Base-by-base conservation (phyloP, 148 eudicot genomes). In the Persicaria maculosa region DNA sequence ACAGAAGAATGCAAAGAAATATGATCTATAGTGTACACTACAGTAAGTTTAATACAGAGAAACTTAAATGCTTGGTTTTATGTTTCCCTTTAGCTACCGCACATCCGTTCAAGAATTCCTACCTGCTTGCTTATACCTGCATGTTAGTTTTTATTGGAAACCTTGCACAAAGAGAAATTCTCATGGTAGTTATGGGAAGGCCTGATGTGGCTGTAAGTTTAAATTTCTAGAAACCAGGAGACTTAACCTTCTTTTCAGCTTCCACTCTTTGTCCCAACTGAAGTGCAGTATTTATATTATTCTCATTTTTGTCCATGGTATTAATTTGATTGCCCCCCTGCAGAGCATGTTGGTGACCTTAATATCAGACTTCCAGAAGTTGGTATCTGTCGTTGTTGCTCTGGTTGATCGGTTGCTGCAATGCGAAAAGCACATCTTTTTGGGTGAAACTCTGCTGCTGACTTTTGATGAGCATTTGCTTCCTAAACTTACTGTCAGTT, bases 361-460 rank as follows among this genome's bases (percentile, higher is more conserved):
- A 83, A 77, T 85, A 44, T 74, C 83, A 71, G 91, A 85, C 74
- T 86, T 72, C 82, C 87, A 80, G 77, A 93, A 96, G 81, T 74
- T 95, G 83, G 97, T 95, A 36, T 90, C 96, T 36, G 86, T 92
- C 44, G 81, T 88, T 25, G 87, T 87, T 76, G 77, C 86, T 71
- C 85, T 88, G 64, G 52, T 92, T 73, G 90, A 95, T 74, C 92
- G 99, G 46, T 81, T 95, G 68, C 77, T 92, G 79, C 74, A 79
- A 74, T 95, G 99, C 79, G 74, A 83, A 25, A 90, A 82, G 77
- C 99, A 95, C 80, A 73, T 79, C 59, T 90, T 87, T 88, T 78
- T 92, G 82, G 99, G 99, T 65, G 92, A 89, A 74, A 85, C 84
- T 79, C 83, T 95, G 75, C 96, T 95, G 83, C 89, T 87, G 84